These are phyloP conservation scores for Fennellomyces sp. DNA, from an alignment of 371 early-diverging fungal species.

Conservation along the genomic window DNA sequence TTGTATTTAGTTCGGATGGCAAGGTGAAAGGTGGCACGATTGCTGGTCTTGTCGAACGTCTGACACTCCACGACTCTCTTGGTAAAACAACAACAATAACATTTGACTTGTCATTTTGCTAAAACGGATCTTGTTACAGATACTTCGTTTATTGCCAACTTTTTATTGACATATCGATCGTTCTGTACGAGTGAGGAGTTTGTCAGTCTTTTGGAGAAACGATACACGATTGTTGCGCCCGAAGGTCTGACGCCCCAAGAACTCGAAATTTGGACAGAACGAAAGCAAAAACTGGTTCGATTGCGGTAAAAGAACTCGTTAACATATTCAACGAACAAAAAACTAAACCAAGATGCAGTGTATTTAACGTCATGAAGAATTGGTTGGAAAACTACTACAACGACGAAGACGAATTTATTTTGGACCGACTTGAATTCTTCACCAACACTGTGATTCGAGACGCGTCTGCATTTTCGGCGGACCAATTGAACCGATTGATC, in stretches of 20 bases:
- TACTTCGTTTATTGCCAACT: constrained; percentile 68
- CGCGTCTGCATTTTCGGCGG: constrained; percentile 69
- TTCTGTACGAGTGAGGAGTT: constrained; percentile 82
- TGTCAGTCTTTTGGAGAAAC: constrained; percentile 66
- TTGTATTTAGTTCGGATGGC: constrained; percentile 81
- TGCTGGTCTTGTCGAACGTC: constrained; percentile 82
- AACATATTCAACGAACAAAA: neutral
- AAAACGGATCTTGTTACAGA: neutral
- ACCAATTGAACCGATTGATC: constrained; percentile 71
- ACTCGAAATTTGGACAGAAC: constrained; percentile 79
- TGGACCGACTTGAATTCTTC: constrained; percentile 79
- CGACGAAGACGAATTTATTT: constrained; percentile 68
- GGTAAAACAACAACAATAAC: constrained; percentile 41
- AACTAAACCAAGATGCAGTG: constrained; percentile 30
- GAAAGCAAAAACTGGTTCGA: constrained; percentile 83
- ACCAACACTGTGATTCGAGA: constrained; percentile 77
- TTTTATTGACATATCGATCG: constrained; percentile 88
- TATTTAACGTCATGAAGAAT: constrained; percentile 85
- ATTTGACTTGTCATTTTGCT: too few relatives aligned
- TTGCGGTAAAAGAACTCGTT: constrained; percentile 51
- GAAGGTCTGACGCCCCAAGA: constrained; percentile 68
- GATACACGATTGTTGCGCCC: constrained; percentile 79
- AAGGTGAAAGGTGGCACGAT: constrained; percentile 86
- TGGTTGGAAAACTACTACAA: constrained; percentile 91
- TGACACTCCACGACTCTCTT: constrained; percentile 81